Percentiles rank a stretch among this genome's conserved stretches.
These are phyloP conservation scores for Sclerotinia sclerotiorum DNA, from an alignment of 2,329 filamentous ascomycete genomes.

Conservation along the genomic window DNA sequence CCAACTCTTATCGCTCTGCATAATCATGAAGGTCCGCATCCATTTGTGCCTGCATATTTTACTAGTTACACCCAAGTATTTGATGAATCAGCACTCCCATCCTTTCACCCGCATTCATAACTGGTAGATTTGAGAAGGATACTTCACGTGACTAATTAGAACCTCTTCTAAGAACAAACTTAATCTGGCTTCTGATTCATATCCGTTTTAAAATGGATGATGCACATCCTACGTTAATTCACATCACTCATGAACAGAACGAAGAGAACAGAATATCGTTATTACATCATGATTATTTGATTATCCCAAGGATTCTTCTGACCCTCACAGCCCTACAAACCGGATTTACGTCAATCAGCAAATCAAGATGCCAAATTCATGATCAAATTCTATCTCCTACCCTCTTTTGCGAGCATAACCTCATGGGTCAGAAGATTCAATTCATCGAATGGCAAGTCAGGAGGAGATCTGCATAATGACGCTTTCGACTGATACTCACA, in stretches of 20 bases:
- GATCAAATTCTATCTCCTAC: neutral
- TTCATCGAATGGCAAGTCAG: neutral
- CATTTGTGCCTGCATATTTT: constrained; percentile 19
- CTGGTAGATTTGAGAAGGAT: neutral
- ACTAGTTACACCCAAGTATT: neutral
- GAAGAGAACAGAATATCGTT: neutral
- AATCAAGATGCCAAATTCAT: neutral
- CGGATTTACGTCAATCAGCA: neutral
- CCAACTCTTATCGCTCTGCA: constrained; percentile 18
- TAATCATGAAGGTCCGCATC: constrained; percentile 9
- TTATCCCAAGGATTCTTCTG: neutral
- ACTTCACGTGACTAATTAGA: neutral
- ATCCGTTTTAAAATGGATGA: neutral
- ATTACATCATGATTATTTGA: constrained; percentile 7
- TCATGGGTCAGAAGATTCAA: constrained; percentile 4
- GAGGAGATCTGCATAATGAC: neutral
- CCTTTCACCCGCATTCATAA: neutral
- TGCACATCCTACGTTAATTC: neutral
- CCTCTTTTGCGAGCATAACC: neutral
- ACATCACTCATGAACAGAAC: neutral
- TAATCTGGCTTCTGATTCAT: too few relatives aligned
- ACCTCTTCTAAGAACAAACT: neutral
- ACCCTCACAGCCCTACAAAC: neutral
- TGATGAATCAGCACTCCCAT: neutral
- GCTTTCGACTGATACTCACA: constrained; percentile 11